Evolutionary conservation across 306 rosid genomes (phyloP).

Genomic region (Casuarina equisetifolia): DNA sequence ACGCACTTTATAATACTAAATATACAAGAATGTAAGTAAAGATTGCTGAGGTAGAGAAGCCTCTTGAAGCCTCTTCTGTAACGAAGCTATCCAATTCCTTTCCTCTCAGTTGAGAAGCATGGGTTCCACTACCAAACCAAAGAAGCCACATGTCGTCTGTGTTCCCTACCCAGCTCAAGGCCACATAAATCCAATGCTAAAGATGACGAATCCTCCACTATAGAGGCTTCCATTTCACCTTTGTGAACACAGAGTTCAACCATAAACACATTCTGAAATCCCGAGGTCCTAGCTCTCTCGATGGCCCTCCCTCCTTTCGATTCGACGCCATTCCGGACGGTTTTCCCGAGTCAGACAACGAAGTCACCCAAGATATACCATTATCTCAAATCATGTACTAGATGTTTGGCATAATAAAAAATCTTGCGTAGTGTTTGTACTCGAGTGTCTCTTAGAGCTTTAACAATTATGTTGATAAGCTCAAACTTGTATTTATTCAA

Average conservation of each 20-base stretch:
- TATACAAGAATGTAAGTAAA: no score
- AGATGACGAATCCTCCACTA: slow-evolving; percentile 39
- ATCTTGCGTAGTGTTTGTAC: no score
- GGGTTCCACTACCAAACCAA: not conserved
- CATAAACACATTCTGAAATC: slow-evolving; percentile 43
- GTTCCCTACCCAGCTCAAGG: slow-evolving; percentile 49
- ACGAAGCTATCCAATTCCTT: no score
- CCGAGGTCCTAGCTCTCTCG: slow-evolving; percentile 24
- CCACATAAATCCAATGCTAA: slow-evolving; percentile 47
- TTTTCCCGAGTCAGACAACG: slow-evolving; percentile 43
- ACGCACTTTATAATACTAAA: no score
- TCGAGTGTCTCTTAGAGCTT: no score
- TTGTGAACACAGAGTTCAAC: slow-evolving; percentile 19
- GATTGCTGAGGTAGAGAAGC: no score
- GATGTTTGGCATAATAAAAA: no score
- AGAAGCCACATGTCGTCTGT: slow-evolving; percentile 39
- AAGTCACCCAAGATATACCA: slow-evolving; percentile 47
- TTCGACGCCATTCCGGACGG: slow-evolving; percentile 52
- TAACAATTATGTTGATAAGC: no score
- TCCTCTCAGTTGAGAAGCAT: not conserved
- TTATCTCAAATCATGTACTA: no score
- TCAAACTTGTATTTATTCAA: no score
- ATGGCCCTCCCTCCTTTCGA: slow-evolving; percentile 32
- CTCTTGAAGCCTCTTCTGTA: no score
- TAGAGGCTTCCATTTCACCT: slow-evolving; percentile 31